Evolutionary conservation across 2,329 filamentous ascomycete species (phyloP).

Genomic region (Clonostachys sp.): DNA sequence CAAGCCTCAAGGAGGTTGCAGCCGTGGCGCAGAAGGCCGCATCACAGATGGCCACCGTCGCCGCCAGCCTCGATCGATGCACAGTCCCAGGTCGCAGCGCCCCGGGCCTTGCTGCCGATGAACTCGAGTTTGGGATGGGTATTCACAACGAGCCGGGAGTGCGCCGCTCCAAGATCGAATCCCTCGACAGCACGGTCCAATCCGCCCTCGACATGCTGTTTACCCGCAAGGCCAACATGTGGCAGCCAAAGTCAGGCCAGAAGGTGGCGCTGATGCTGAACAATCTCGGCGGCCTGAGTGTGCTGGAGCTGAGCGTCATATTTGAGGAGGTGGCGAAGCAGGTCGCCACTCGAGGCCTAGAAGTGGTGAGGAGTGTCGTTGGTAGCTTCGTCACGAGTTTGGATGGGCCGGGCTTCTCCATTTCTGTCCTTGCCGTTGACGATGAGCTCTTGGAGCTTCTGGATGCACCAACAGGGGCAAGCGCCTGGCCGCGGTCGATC

Average conservation of each 20-base stretch:
- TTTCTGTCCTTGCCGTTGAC: constrained; percentile 62
- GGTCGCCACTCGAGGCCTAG: constrained; percentile 49
- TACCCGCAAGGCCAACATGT: constrained; percentile 58
- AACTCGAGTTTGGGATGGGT: constrained; percentile 70
- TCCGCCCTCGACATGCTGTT: constrained; percentile 60
- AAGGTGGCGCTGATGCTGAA: constrained; percentile 65
- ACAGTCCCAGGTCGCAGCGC: constrained; percentile 75
- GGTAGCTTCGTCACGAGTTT: constrained; percentile 77
- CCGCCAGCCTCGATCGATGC: constrained; percentile 86
- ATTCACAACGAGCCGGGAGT: constrained; percentile 69
- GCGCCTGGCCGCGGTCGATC: constrained; percentile 65
- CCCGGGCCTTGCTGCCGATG: constrained; percentile 40
- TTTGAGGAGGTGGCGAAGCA: constrained; percentile 64
- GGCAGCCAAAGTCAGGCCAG: constrained; percentile 62
- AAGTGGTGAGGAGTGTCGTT: constrained; percentile 58
- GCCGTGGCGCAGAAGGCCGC: constrained; percentile 67
- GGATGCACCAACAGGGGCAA: constrained; percentile 64
- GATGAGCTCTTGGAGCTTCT: constrained; percentile 59
- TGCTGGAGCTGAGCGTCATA: constrained; percentile 68
- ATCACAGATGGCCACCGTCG: constrained; percentile 77
- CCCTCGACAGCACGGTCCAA: constrained; percentile 54
- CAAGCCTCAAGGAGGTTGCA: constrained; percentile 64
- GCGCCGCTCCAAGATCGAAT: constrained; percentile 41
- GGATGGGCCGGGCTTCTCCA: constrained; percentile 72
- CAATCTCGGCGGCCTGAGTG: constrained; percentile 71